Evolutionary conservation across 2,329 filamentous ascomycete species (phyloP).

Genomic region (Saccharata proteae): DNA sequence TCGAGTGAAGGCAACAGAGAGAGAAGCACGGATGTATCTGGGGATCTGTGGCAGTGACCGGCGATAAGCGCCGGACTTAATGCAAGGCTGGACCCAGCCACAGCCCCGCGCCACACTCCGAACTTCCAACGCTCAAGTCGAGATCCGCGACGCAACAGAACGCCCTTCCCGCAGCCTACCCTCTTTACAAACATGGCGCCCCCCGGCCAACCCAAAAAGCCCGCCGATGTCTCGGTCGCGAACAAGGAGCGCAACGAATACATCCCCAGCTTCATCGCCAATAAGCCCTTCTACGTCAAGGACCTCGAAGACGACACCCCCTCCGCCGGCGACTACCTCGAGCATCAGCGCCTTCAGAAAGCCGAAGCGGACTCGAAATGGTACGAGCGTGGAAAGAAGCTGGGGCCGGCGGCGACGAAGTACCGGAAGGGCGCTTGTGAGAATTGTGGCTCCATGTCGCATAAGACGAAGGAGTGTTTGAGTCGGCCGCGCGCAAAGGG

Average conservation of each 20-base stretch:
- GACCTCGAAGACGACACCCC: slow-evolving; percentile 63
- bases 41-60: no score
- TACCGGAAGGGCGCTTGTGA: slow-evolving; percentile 97
- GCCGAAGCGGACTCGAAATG: slow-evolving; percentile 63
- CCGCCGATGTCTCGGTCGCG: slow-evolving; percentile 37
- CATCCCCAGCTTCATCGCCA: slow-evolving; percentile 95
- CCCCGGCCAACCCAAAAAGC: slow-evolving; percentile 35
- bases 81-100: no score
- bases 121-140: no score
- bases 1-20: no score
- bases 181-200: no score
- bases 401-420: slow-evolving; percentile 82
- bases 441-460: slow-evolving; percentile 94
- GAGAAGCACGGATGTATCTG: no score
- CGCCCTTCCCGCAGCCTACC: slow-evolving; percentile 8
- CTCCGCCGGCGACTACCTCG: slow-evolving; percentile 74
- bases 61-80: no score
- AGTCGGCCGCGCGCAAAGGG: slow-evolving; percentile 79
- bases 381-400: slow-evolving; percentile 82
- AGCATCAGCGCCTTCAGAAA: slow-evolving; percentile 82
- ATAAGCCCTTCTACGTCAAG: slow-evolving; percentile 90
- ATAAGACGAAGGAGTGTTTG: slow-evolving; percentile 89
- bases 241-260: slow-evolving; percentile 93
- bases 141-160: not conserved
- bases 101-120: no score